phyloP scores from a whole-genome alignment of 352 stramenopile genomes.

The Globisporangium sylvaticum region DNA sequence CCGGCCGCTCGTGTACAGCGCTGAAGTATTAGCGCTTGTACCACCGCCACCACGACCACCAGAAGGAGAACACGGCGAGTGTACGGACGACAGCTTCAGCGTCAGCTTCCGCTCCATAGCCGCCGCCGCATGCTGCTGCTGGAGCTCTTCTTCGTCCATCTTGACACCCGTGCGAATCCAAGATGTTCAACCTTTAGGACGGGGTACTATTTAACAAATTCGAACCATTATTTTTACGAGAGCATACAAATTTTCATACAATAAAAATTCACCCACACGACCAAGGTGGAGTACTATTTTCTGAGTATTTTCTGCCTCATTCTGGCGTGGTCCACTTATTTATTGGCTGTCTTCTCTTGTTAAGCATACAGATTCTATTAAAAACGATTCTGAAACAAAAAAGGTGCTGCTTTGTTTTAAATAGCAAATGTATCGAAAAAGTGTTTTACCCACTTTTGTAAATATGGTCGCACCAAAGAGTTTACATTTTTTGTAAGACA shows the following conservation, averaged over 20 bases:
- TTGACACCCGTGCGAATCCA: background rate
- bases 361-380: no score
- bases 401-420: no score
- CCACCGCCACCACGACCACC: background rate
- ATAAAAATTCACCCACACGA: background rate
- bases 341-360: no score
- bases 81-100: constrained; percentile 6
- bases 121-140: background rate
- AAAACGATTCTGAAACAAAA: no score
- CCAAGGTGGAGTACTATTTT: constrained; percentile 4
- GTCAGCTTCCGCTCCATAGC: constrained; percentile 8
- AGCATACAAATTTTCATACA: background rate
- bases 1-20: constrained; percentile 16
- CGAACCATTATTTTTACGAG: background rate
- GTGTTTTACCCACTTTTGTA: no score
- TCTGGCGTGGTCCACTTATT: constrained; percentile 2
- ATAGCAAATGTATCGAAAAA: no score
- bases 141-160: constrained; percentile 4
- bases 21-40: background rate
- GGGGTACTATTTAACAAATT: constrained; percentile 7
- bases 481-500: no score
- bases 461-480: no score
- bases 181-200: background rate
- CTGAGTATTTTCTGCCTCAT: background rate
- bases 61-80: constrained; percentile 14